These are phyloP conservation scores for Closterium sp. DNA, from an alignment of 139 green algal species.

Conservation along the genomic window DNA sequence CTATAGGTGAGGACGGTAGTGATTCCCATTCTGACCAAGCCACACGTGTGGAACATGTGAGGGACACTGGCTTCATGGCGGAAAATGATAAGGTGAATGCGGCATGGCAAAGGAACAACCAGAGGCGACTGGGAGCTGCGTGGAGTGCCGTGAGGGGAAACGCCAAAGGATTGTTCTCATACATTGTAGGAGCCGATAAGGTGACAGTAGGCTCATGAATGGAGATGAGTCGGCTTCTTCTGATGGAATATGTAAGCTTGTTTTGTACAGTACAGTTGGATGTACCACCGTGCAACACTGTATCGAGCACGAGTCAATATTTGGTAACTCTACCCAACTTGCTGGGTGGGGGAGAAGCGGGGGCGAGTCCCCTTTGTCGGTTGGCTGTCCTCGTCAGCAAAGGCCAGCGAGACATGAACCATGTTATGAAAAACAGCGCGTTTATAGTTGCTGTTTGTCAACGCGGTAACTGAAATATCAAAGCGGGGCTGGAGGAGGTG, in stretches of 20 bases:
- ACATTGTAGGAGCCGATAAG: not conserved
- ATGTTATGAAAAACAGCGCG: not conserved
- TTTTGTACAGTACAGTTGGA: too few relatives aligned
- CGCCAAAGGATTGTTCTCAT: not conserved
- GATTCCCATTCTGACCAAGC: not conserved
- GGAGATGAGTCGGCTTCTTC: not conserved
- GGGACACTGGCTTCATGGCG: not conserved
- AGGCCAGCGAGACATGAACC: not conserved
- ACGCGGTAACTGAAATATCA: not conserved
- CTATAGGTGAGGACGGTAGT: not conserved
- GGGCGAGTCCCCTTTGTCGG: not conserved
- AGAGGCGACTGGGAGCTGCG: not conserved
- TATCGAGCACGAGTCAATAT: too few relatives aligned
- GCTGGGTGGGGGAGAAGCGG: too few relatives aligned
- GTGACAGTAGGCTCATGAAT: not conserved
- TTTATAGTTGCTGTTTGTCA: too few relatives aligned
- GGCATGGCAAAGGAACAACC: not conserved
- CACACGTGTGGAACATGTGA: not conserved
- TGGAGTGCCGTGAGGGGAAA: not conserved
- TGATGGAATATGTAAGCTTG: too few relatives aligned
- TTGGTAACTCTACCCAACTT: too few relatives aligned
- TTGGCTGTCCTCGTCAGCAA: not conserved
- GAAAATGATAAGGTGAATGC: not conserved
- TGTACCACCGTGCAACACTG: too few relatives aligned
- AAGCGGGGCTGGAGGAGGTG: too few relatives aligned